phyloP scores from a whole-genome alignment of 1,284 basidiomycete species.

The Cutaneotrichosporon sp. region DNA sequence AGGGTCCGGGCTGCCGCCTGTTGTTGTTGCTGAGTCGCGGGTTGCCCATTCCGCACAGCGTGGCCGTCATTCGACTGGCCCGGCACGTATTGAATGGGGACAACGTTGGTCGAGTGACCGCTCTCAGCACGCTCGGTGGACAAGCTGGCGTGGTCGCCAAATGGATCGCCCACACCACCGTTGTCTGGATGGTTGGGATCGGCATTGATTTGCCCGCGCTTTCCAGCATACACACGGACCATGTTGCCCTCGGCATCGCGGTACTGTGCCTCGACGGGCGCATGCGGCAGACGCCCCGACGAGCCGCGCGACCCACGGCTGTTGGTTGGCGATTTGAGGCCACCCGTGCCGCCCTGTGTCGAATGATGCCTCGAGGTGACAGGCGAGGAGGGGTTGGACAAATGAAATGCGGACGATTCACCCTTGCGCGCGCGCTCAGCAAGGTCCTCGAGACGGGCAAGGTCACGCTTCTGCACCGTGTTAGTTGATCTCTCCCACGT shows the following conservation, averaged over 20 bases:
- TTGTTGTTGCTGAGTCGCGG: constrained; percentile 7
- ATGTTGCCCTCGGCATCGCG: constrained; percentile 33
- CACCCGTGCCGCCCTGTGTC: constrained; percentile 3
- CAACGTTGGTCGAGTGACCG: constrained; percentile 42
- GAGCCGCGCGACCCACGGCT: background rate
- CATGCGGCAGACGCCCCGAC: constrained; percentile 7
- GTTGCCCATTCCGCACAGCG: constrained; percentile 8
- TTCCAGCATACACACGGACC: constrained; percentile 33
- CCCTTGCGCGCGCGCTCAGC: constrained; percentile 44
- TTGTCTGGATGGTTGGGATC: constrained; percentile 34
- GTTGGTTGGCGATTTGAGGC: constrained; percentile 6
- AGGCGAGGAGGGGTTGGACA: constrained; percentile 32
- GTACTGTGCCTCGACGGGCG: constrained; percentile 32
- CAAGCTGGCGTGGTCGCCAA: constrained; percentile 40
- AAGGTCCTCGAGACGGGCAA: constrained; percentile 41
- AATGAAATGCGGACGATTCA: constrained; percentile 43
- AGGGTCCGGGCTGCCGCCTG: constrained; percentile 34
- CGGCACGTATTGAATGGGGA: constrained; percentile 48
- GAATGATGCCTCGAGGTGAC: constrained; percentile 21
- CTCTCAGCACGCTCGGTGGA: constrained; percentile 31
- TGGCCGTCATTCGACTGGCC: constrained; percentile 15
- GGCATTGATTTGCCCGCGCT: constrained; percentile 37
- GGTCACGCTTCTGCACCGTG: constrained; percentile 37
- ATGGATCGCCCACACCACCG: constrained; percentile 35
- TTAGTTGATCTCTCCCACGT: background rate